Base-by-base conservation (phyloP, 371 early-diverging fungal species). In the Syncephalastrum monosporum region DNA sequence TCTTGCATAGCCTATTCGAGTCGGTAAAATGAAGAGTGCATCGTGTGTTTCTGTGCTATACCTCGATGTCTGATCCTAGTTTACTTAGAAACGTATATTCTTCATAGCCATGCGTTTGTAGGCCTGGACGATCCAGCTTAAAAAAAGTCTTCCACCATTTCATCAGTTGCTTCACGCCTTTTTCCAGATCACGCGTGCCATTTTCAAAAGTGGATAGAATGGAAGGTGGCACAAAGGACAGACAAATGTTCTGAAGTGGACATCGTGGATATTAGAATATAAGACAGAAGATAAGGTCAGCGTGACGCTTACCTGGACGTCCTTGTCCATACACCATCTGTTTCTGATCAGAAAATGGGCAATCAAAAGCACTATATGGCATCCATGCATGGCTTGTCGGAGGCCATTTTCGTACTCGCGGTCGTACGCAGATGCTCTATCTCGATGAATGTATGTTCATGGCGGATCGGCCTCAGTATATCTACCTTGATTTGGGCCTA, bases 81-180 rank as follows among this genome's bases (percentile, higher is more conserved):
- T 63, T 56, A 50, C 56, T 53, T 59, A 61, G 50, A 55, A 50
- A 54, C 1, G 60, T 66, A 53, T 64, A 52, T 21, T 82, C 69
- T 25, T 65, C 44, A 42, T 63, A 75, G 2, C 76, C 65, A 5
- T 64, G 63, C 1, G 72, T 68, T 1, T 63, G 23, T 16, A 82
- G 55, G 0, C 82, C 86, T 27, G 66, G 66, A 0, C 80, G 76
- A 23, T 71, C 74, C 3, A 84, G 57, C 1, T 43, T 63, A 68
- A 86, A 83, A 16, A 71, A 81, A 6, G 68, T 68, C 27, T 61
- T 59, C 86, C 86, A 86, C 86, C 86, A 86, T 4, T 59, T 67
- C 17, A 83, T 66, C 5, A 87, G 41, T n/a, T 71, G 69, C 47
- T 84, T 75, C 17, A 86, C 33, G 0, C 64, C 60, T 15, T 42